phyloP scores from a whole-genome alignment of 108 stramenopile genomes.

The Chaetoceros tenuissimus region DNA sequence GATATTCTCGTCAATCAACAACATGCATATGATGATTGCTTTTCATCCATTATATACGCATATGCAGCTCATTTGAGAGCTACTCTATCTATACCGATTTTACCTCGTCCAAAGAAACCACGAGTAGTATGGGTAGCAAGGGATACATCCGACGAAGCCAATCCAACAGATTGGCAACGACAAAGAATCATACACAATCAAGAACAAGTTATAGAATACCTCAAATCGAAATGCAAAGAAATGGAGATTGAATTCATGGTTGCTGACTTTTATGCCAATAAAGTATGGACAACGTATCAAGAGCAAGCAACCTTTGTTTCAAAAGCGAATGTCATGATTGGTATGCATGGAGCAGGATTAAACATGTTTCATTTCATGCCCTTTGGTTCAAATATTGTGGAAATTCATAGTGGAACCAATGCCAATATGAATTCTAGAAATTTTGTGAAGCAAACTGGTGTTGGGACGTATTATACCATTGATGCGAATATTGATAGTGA shows the following conservation, averaged over 20 bases:
- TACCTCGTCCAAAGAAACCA: slow-evolving; percentile 12
- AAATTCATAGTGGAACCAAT: slow-evolving; percentile 16
- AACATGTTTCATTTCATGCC: slow-evolving; percentile 27
- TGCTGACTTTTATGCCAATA: slow-evolving; percentile 18
- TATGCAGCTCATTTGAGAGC: slow-evolving; percentile 18
- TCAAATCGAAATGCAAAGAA: slow-evolving; percentile 12
- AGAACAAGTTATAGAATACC: slow-evolving; percentile 8
- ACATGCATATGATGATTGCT: slow-evolving; percentile 10
- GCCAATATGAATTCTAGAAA: slow-evolving; percentile 19
- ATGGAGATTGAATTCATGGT: slow-evolving; percentile 20
- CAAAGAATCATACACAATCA: slow-evolving; percentile 14
- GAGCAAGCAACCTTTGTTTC: slow-evolving; percentile 18
- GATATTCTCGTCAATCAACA: slow-evolving; percentile 10
- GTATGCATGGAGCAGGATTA: slow-evolving; percentile 26
- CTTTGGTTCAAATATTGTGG: slow-evolving; percentile 17
- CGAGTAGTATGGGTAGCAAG: slow-evolving; percentile 22
- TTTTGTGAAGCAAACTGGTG: slow-evolving; percentile 14
- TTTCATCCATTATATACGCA: slow-evolving; percentile 18
- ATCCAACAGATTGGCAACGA: slow-evolving; percentile 11
- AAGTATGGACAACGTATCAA: slow-evolving; percentile 10
- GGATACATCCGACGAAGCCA: slow-evolving; percentile 10
- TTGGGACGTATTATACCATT: slow-evolving; percentile 7
- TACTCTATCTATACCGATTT: slow-evolving; percentile 12
- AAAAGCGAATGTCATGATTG: slow-evolving; percentile 25
- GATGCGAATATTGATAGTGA: not conserved